Evolutionary conservation across 1,284 basidiomycete species (phyloP), one percentile per base, ranked within the genome.

Genomic region (Leccinum solheimii): DNA sequence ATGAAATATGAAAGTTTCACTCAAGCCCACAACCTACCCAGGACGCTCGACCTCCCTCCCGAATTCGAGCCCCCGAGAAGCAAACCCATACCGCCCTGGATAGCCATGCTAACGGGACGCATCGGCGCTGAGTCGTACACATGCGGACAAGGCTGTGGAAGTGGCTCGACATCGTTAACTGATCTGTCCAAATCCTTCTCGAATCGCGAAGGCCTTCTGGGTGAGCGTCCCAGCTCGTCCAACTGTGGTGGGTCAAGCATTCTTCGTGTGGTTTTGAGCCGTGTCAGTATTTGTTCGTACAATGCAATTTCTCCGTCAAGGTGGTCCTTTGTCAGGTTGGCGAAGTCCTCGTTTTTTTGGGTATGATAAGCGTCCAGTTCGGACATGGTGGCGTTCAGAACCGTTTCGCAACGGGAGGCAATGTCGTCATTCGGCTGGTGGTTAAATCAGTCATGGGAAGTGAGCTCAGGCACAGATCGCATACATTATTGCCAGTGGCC

Each of bases 321-420:
- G 68, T 92, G 87, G 49, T 90, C 87, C 58, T 80, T 84, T 11
- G 84, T 77, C 14, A 92, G 67, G 2, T 69, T 74, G 19, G 78
- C 74, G 65, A 92, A 88, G 68, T 92, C 90, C 68, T 91, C 87
- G 4, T 77, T 70, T 70, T 92, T 92, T 71, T 91, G 88, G 0
- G 79, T 75, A 69, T 93, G 90, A 67, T 91, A 92, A 2, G 83
- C 86, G 60, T 92, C 89, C 81, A 95, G 87, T 77, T 95, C 93
- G 3, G 92, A 90, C 84, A 93, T 88, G 0, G 93, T 94, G 3
- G 87, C 87, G 72, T 95, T 95, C 26, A 95, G 76, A 7, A 94
- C 91, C 0, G 93, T 95, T 76, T 95, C 93, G 72, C 91, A 94
- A 19, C 92, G 83, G 3, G 86, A 80, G 1, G 86, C 84, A 62